phyloP scores from a whole-genome alignment of 2,329 filamentous ascomycete genomes.

The Rutstroemia sydowiana region DNA sequence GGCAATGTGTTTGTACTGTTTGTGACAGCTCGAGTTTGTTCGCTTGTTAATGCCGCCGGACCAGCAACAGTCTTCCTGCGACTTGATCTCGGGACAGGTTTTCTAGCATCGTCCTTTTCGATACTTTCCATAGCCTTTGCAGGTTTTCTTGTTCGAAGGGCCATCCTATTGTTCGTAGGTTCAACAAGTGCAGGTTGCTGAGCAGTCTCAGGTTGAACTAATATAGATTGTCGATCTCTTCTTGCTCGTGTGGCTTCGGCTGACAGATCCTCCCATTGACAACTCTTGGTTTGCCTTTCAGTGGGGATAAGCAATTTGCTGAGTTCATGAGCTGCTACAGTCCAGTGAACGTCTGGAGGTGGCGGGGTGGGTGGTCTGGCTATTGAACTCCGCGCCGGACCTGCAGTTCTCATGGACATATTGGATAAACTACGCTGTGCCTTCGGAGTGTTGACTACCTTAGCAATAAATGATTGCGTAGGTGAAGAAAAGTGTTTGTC shows the following conservation, averaged over 20 bases:
- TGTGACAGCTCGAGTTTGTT: conserved; percentile 15
- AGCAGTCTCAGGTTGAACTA: conserved; percentile 31
- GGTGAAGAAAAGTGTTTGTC: conserved; percentile 75
- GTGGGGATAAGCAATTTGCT: conserved; percentile 74
- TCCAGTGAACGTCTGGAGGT: conserved; percentile 78
- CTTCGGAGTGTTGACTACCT: conserved; percentile 57
- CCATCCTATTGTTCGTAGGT: conserved; percentile 52
- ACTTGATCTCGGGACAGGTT: conserved; percentile 31
- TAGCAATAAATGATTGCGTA: conserved; percentile 80
- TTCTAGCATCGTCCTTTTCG: conserved; percentile 41
- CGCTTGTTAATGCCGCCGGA: conserved; percentile 38
- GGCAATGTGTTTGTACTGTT: conserved; percentile 26
- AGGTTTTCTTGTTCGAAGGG: conserved; percentile 64
- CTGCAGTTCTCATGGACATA: conserved; percentile 34
- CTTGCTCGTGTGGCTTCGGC: conserved; percentile 56
- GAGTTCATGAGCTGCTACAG: conserved; percentile 73
- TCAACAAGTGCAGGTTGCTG: conserved; percentile 26
- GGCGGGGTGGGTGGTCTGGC: conserved; percentile 54
- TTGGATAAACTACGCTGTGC: conserved; percentile 57
- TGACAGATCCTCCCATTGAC: conserved; percentile 69
- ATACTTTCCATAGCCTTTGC: conserved; percentile 47
- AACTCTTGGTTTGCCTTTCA: conserved; percentile 68
- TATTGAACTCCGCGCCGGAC: conserved; percentile 31
- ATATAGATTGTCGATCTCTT: conserved; percentile 55
- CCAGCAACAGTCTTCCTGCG: conserved; percentile 57